phyloP scores from a whole-genome alignment of 2,329 filamentous ascomycete species.

The Ophiocordyceps australis region DNA sequence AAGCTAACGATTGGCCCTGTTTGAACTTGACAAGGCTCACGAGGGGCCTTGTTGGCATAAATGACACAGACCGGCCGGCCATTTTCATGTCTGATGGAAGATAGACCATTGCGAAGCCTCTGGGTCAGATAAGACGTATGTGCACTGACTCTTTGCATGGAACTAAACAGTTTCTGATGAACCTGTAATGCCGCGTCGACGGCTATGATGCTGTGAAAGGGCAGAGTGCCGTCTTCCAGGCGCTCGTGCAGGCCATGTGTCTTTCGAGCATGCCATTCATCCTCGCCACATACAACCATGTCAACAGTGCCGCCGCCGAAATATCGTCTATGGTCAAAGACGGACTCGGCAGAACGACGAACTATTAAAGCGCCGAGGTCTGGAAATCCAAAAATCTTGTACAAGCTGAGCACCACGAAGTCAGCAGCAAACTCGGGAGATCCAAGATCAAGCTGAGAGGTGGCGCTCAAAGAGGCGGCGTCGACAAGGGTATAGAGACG shows the following conservation, averaged over 20 bases:
- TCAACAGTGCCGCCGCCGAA: conserved; percentile 94
- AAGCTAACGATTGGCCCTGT: conserved; percentile 70
- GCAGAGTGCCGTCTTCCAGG: conserved; percentile 80
- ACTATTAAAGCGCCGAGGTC: conserved; percentile 78
- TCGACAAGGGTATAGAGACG: conserved; percentile 57
- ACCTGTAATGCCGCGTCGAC: conserved; percentile 55
- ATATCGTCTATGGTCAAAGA: conserved; percentile 53
- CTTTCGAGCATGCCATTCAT: conserved; percentile 73
- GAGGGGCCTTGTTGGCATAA: conserved; percentile 29
- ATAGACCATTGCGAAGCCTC: conserved; percentile 39
- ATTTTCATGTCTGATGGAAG: conserved; percentile 49
- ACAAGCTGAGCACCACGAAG: conserved; percentile 75
- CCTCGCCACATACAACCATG: conserved; percentile 60
- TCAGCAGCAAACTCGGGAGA: conserved; percentile 49
- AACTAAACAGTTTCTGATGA: conserved; percentile 51
- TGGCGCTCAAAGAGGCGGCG: conserved; percentile 65
- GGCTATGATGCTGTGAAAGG: conserved; percentile 79
- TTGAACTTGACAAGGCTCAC: conserved; percentile 10
- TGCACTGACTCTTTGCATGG: conserved; percentile 47
- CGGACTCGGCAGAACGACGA: conserved; percentile 45
- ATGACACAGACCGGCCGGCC: conserved; percentile 44
- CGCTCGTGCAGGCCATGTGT: conserved; percentile 54
- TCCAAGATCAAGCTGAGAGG: conserved; percentile 55
- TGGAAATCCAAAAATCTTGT: conserved; percentile 97
- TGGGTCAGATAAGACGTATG: conserved; percentile 52